Evolutionary conservation across 768 basidiomycete genomes (phyloP).

Genomic region (Galerina sulciceps): DNA sequence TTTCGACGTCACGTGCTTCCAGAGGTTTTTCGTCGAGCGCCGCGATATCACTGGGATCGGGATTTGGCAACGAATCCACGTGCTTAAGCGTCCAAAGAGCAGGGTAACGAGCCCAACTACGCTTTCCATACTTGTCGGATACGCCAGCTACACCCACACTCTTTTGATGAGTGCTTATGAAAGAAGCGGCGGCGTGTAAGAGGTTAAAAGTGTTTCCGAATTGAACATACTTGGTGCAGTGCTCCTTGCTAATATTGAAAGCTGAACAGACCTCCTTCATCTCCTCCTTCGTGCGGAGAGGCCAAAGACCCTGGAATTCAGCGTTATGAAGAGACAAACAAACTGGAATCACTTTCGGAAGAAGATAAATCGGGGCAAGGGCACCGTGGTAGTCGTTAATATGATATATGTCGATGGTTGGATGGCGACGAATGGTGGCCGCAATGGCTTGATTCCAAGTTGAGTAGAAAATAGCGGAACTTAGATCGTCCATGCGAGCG

Average conservation of each 20-base stretch:
- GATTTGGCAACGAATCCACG: slow-evolving; percentile 94
- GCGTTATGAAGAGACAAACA: slow-evolving; percentile 96
- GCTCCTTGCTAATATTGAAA: slow-evolving; percentile 95
- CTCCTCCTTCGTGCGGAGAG: slow-evolving; percentile 94
- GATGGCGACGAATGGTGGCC: slow-evolving; percentile 83
- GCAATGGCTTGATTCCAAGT: slow-evolving; percentile 98
- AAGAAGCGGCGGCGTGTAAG: slow-evolving; percentile 90
- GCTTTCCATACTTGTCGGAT: slow-evolving; percentile 97
- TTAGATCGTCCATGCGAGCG: slow-evolving; percentile 95
- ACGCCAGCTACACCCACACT: slow-evolving; percentile 94
- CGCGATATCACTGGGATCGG: slow-evolving; percentile 93
- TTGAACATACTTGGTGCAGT: slow-evolving; percentile 96
- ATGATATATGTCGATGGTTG: slow-evolving; percentile 92
- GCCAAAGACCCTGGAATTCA: slow-evolving; percentile 97
- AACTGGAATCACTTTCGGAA: slow-evolving; percentile 88
- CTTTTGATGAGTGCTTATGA: slow-evolving; percentile 92
- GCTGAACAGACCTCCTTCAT: slow-evolving; percentile 99
- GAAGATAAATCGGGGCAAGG: slow-evolving; percentile 86
- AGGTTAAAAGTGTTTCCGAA: slow-evolving; percentile 98
- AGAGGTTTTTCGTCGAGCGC: slow-evolving; percentile 84
- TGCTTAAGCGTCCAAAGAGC: slow-evolving; percentile 96
- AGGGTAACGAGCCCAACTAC: slow-evolving; percentile 95
- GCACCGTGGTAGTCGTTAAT: slow-evolving; percentile 96
- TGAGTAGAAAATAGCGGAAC: slow-evolving; percentile 96
- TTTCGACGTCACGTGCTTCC: slow-evolving; percentile 69